Evolutionary conservation across 352 stramenopile species (phyloP).

Genomic region (Pythium apleroticum): DNA sequence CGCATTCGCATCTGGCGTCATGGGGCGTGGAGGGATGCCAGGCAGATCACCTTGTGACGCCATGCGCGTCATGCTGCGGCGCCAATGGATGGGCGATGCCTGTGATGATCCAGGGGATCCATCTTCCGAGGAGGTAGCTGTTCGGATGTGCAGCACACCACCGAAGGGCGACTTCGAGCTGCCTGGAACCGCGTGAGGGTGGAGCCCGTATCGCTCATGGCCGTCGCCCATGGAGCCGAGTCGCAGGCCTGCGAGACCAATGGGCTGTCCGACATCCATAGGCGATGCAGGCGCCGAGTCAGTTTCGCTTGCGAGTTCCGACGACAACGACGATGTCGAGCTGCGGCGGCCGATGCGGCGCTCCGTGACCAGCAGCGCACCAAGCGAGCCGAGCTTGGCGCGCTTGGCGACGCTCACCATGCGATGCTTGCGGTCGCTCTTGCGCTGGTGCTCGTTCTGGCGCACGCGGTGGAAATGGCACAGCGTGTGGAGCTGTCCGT

Average conservation of each 20-base stretch:
- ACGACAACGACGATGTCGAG: conserved; percentile 33
- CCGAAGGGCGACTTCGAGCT: background rate
- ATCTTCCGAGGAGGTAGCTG: conserved; percentile 11
- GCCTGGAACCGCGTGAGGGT: background rate
- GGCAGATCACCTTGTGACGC: conserved; percentile 18
- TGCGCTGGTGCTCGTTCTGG: conserved; percentile 86
- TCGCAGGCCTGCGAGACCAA: conserved; percentile 5
- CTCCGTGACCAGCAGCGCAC: conserved; percentile 39
- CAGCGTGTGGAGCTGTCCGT: conserved; percentile 81
- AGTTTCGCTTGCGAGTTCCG: conserved; percentile 35
- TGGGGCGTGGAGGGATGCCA: background rate
- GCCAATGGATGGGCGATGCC: conserved; percentile 28
- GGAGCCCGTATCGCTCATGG: conserved; percentile 21
- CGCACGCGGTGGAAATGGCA: conserved; percentile 83
- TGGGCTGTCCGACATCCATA: conserved; percentile 31
- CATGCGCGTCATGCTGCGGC: conserved; percentile 24
- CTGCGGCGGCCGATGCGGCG: conserved; percentile 20
- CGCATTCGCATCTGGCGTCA: conserved; percentile 14
- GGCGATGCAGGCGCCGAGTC: conserved; percentile 36
- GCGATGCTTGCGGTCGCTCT: conserved; percentile 87
- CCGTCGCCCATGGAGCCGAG: conserved; percentile 6
- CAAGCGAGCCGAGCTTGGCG: conserved; percentile 70
- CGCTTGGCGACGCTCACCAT: conserved; percentile 73
- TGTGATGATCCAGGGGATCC: conserved; percentile 5
- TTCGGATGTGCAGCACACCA: conserved; percentile 17